A percentile compares a stretch with the other conserved stretches of the same genome.
Conservation (phyloP, 495 filamentous ascomycete genomes). For the Trichocladium antarcticum region DNA sequence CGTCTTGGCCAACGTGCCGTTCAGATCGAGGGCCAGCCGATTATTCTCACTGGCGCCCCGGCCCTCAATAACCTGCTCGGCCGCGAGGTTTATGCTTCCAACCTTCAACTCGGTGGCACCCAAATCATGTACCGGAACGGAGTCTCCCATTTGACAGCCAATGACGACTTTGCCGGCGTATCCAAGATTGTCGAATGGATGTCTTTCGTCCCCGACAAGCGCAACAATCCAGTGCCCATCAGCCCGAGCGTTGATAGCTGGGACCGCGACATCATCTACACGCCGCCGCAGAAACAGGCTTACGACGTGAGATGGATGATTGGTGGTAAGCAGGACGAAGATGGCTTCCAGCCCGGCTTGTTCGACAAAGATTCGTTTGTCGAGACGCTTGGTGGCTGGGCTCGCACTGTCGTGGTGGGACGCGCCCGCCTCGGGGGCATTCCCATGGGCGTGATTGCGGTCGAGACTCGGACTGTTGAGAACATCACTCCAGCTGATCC, state of each 20-base stretch:
- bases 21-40: constrained; percentile 97
- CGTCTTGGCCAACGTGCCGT: constrained; percentile 95
- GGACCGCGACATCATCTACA: constrained; percentile 85
- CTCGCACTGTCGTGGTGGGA: constrained; percentile 89
- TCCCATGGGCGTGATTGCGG: constrained; percentile 95
- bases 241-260: constrained; percentile 73
- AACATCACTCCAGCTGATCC: constrained; percentile 97
- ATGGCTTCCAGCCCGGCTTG: constrained; percentile 70
- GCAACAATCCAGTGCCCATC: constrained; percentile 78
- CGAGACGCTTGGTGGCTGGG: constrained; percentile 94
- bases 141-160: constrained; percentile 97
- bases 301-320: constrained; percentile 94
- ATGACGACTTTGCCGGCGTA: constrained; percentile 94
- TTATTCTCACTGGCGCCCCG: constrained; percentile 94
- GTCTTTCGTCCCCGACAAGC: constrained; percentile 90
- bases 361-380: constrained; percentile 97
- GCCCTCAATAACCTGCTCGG: constrained; percentile 98
- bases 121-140: constrained; percentile 99
- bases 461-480: constrained; percentile 91
- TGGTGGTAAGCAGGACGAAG: constrained; percentile 73
- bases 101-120: constrained; percentile 95
- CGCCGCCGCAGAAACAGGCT: constrained; percentile 72
- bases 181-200: constrained; percentile 98
- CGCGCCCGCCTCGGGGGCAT: constrained; percentile 96
- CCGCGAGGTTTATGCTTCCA: constrained; percentile 96